Percentiles rank a stretch among this genome's conserved stretches.
Conservation (phyloP, 345 rosid species). For the Citrus trifoliata region DNA sequence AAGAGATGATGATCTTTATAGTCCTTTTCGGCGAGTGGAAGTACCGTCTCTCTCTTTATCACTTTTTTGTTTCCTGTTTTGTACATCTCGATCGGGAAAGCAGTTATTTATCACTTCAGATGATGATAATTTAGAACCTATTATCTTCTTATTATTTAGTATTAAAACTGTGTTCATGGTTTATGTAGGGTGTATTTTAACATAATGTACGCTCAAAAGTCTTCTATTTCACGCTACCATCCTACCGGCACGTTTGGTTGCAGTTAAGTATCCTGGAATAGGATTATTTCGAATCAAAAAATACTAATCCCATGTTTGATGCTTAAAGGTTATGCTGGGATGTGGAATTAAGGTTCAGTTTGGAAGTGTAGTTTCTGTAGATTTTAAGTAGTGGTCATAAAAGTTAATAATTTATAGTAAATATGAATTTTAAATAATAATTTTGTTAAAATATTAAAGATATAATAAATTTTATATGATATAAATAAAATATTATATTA, state of each 20-base stretch:
- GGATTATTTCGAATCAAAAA: background rate
- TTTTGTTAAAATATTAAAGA: too few species aligned
- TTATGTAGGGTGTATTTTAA: background rate
- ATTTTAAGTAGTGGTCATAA: too few species aligned
- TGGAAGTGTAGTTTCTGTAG: too few species aligned
- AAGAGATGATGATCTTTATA: constrained; percentile 8
- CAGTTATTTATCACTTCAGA: constrained; percentile 12
- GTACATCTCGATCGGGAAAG: constrained; percentile 26
- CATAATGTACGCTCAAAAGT: background rate
- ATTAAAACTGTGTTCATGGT: background rate
- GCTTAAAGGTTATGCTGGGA: too few species aligned
- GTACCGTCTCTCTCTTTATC: background rate
- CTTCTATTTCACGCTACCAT: too few species aligned
- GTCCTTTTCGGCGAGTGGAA: constrained; percentile 10
- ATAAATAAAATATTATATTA: too few species aligned
- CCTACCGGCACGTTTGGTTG: background rate
- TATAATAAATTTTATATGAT: too few species aligned
- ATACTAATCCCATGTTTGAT: too few species aligned
- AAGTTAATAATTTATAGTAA: too few species aligned
- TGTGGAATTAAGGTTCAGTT: too few species aligned
- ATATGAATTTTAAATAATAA: too few species aligned
- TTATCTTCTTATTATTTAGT: background rate
- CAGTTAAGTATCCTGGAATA: background rate
- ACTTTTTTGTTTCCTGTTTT: background rate
- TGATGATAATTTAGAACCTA: constrained; percentile 3